A percentile compares a stretch with the other conserved stretches of the same genome.
Conservation (phyloP, 371 early-diverging fungal species). For the Parasitella parasitica region DNA sequence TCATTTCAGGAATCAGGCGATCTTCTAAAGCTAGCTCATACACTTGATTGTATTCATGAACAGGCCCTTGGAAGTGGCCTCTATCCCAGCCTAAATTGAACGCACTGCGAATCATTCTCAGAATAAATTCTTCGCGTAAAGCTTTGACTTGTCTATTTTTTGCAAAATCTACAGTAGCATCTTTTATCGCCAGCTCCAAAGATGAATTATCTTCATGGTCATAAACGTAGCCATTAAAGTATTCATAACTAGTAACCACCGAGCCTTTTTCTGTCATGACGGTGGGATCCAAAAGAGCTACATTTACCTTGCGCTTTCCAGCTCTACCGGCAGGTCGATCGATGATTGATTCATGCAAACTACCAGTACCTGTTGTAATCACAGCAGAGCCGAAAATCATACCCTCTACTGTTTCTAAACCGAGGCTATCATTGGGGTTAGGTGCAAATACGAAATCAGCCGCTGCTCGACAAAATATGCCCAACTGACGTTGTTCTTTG, state of each 20-base stretch:
- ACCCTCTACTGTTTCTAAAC: conserved; percentile 57
- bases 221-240: conserved; percentile 62
- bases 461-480: conserved; percentile 55
- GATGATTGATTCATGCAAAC: conserved; percentile 54
- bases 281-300: conserved; percentile 8
- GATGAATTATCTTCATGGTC: conserved; percentile 21
- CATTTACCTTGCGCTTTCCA: conserved; percentile 7
- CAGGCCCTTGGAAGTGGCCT: conserved; percentile 38
- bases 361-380: conserved; percentile 59
- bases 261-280: conserved; percentile 26
- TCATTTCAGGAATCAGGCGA: conserved; percentile 26
- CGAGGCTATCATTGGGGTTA: conserved; percentile 46
- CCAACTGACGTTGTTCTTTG: conserved; percentile 53
- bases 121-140: conserved; percentile 52
- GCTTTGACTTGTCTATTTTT: conserved; percentile 28
- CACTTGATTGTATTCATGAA: conserved; percentile 47
- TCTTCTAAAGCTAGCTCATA: conserved; percentile 42
- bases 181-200: conserved; percentile 46
- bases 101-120: conserved; percentile 55
- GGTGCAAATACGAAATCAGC: conserved; percentile 67
- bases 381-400: conserved; percentile 61
- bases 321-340: conserved; percentile 43
- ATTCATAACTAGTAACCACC: conserved; percentile 40
- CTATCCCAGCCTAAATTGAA: conserved; percentile 60
- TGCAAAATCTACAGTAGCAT: conserved; percentile 39